Evolutionary conservation across 352 stramenopile genomes (phyloP).

Genomic region (Peronospora destructor): DNA sequence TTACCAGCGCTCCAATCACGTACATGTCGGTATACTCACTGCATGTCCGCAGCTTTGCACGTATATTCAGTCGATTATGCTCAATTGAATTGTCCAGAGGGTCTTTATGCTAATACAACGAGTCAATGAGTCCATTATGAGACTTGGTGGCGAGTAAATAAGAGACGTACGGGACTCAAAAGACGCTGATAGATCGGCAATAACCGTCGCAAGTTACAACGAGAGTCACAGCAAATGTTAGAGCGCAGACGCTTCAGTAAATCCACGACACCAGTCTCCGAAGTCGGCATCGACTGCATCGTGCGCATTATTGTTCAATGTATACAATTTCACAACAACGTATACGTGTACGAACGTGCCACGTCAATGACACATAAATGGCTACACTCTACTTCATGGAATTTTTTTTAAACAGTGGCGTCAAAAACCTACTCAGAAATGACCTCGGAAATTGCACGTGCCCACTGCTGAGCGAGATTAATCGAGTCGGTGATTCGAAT

Average conservation of each 20-base stretch:
- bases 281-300: background rate
- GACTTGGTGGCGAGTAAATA: background rate
- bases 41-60: constrained; percentile 14
- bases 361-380: constrained; percentile 12
- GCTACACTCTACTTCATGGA: constrained; percentile 10
- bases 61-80: constrained; percentile 24
- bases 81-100: constrained; percentile 7
- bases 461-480: constrained; percentile 62
- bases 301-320: background rate
- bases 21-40: constrained; percentile 22
- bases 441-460: constrained; percentile 35
- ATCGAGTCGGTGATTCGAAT: constrained; percentile 51
- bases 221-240: constrained; percentile 16
- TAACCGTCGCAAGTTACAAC: constrained; percentile 29
- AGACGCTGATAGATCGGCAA: constrained; percentile 42
- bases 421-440: constrained; percentile 24
- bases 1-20: background rate
- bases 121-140: background rate
- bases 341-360: constrained; percentile 5
- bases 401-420: background rate
- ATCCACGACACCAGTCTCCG: constrained; percentile 25
- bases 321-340: background rate
- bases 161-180: constrained; percentile 36
- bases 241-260: constrained; percentile 40
- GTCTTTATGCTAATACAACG: constrained; percentile 4